Percentiles rank a stretch among this genome's conserved stretches.
These are phyloP conservation scores for Dittrichia graveolens DNA, from an alignment of 129 eudicot species.

Conservation along the genomic window DNA sequence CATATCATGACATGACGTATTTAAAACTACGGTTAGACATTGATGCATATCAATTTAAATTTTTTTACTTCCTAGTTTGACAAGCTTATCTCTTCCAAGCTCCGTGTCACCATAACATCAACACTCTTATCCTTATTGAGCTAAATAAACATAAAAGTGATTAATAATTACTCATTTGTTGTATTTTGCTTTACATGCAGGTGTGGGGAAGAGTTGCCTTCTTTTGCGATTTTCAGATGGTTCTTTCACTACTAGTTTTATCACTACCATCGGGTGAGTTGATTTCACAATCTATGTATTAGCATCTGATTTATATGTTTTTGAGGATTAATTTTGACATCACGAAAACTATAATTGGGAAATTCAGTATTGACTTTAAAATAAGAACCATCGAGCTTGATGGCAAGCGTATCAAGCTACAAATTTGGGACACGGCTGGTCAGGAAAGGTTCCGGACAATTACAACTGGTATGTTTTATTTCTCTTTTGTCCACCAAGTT, in stretches of 20 bases:
- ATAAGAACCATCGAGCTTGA: conserved; percentile 60
- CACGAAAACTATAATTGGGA: conserved; percentile 3
- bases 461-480: conserved; percentile 52
- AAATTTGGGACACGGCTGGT: conserved; percentile 80
- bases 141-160: background rate
- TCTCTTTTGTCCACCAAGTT: conserved; percentile 10
- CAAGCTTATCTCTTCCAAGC: background rate
- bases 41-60: background rate
- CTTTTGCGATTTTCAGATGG: conserved; percentile 80
- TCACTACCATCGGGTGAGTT: conserved; percentile 72
- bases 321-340: conserved; percentile 1
- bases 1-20: background rate
- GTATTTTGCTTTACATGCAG: conserved; percentile 39
- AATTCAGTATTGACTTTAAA: conserved; percentile 54
- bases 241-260: conserved; percentile 73
- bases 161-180: conserved; percentile 1
- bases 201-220: conserved; percentile 75
- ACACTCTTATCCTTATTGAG: background rate
- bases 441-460: conserved; percentile 62
- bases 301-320: background rate
- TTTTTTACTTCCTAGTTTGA: conserved; percentile 5
- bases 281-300: background rate
- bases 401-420: conserved; percentile 70
- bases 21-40: background rate
- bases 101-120: background rate